phyloP scores from a whole-genome alignment of 2,329 filamentous ascomycete species.

The Trichoderma cornu-damae region DNA sequence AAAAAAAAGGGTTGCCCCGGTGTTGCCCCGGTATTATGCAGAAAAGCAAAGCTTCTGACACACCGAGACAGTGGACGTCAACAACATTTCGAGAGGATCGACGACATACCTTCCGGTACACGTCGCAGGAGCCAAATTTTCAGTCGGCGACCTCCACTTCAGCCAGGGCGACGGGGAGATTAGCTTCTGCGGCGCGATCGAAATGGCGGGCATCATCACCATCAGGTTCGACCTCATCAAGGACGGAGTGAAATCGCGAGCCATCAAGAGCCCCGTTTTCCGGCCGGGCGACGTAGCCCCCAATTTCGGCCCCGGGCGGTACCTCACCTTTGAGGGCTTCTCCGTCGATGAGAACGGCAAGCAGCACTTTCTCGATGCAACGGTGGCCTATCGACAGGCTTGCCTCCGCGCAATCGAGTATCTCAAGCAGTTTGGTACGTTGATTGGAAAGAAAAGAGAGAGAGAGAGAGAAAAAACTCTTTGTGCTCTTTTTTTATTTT shows the following conservation, averaged over 20 bases:
- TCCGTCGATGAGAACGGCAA: slow-evolving; percentile 82
- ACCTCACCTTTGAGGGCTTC: slow-evolving; percentile 61
- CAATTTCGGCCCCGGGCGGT: slow-evolving; percentile 72
- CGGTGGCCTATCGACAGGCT: slow-evolving; percentile 80
- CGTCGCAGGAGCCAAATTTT: slow-evolving; percentile 81
- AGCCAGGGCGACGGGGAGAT: slow-evolving; percentile 83
- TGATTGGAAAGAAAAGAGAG: neutral
- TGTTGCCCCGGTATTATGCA: too few species aligned
- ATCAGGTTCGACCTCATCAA: slow-evolving; percentile 88
- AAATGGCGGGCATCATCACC: slow-evolving; percentile 89
- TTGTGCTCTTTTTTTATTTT: too few species aligned
- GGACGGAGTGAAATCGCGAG: slow-evolving; percentile 66
- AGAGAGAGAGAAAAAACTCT: too few species aligned
- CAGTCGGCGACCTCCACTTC: slow-evolving; percentile 83
- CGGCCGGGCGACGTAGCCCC: slow-evolving; percentile 83
- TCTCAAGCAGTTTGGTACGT: slow-evolving; percentile 32
- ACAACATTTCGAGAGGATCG: slow-evolving; percentile 72
- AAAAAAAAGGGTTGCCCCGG: neutral
- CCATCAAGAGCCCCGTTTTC: slow-evolving; percentile 79
- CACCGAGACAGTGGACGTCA: slow-evolving; percentile 64
- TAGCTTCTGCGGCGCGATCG: slow-evolving; percentile 82
- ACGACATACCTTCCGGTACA: slow-evolving; percentile 88
- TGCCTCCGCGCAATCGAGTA: slow-evolving; percentile 50
- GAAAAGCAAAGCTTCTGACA: neutral
- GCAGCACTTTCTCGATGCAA: slow-evolving; percentile 84